Evolutionary conservation across 169 alveolate species (phyloP).

Genomic region (Plasmodium knowlesi): DNA sequence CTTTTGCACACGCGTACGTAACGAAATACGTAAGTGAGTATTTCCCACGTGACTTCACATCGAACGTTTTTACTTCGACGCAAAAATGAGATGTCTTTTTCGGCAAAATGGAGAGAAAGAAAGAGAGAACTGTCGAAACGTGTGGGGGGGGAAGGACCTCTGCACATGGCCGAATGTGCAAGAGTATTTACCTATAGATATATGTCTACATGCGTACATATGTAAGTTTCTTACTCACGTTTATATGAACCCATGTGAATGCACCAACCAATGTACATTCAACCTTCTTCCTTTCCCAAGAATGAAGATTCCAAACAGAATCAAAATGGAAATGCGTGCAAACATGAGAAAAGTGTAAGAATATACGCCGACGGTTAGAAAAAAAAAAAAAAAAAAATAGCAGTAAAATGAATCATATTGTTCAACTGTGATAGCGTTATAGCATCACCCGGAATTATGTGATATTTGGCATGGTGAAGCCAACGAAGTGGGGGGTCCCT

Average conservation of each 20-base stretch:
- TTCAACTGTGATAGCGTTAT: not conserved
- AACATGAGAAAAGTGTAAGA: slow-evolving; percentile 24
- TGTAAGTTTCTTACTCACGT: too few species aligned
- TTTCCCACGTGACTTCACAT: not conserved
- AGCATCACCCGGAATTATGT: not conserved
- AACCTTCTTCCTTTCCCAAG: not conserved
- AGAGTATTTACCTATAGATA: too few species aligned
- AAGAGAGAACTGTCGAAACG: not conserved
- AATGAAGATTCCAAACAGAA: not conserved
- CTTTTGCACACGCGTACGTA: not conserved
- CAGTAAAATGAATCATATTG: not conserved
- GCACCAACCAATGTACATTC: not conserved
- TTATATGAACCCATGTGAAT: not conserved
- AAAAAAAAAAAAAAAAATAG: slow-evolving; percentile 8
- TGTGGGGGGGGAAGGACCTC: not conserved
- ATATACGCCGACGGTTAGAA: slow-evolving; percentile 75
- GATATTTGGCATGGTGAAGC: not conserved
- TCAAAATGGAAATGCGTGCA: slow-evolving; percentile 8
- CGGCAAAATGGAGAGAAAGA: not conserved
- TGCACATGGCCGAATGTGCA: not conserved
- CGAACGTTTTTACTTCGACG: not conserved
- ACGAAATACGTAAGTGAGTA: not conserved
- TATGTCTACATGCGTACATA: too few species aligned
- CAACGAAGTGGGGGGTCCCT: not conserved
- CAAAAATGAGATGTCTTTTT: not conserved